phyloP scores from a whole-genome alignment of 768 basidiomycete species.

The Dentipellis sp. region DNA sequence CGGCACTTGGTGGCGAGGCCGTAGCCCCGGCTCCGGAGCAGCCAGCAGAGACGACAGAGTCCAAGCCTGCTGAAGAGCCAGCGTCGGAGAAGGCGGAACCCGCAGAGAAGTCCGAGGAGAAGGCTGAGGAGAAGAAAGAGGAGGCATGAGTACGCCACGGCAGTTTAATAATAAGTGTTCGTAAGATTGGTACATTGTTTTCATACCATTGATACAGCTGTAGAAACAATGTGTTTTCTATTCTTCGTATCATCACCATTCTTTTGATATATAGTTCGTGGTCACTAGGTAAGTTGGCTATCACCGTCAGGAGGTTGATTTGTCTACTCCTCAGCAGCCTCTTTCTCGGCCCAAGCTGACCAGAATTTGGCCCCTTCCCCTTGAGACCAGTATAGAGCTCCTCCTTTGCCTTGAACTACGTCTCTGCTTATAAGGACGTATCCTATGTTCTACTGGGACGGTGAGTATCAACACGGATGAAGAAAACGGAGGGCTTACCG shows the following conservation, averaged over 20 bases:
- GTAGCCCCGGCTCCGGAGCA: conserved; percentile 20
- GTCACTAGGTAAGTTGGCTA: background rate
- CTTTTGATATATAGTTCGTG: background rate
- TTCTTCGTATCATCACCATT: conserved; percentile 4
- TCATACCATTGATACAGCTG: background rate
- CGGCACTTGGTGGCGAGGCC: conserved; percentile 16
- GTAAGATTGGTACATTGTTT: background rate
- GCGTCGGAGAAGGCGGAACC: conserved; percentile 22
- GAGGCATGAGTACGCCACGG: conserved; percentile 11
- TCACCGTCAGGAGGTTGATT: background rate
- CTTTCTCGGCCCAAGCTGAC: conserved; percentile 70
- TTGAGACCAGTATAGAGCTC: conserved; percentile 69
- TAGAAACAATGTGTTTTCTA: background rate
- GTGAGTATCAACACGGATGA: background rate
- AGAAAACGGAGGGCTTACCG: conserved; percentile 34
- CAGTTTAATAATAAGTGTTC: conserved; percentile 7
- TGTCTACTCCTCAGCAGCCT: conserved; percentile 19
- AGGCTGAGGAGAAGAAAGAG: conserved; percentile 27
- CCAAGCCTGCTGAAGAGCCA: conserved; percentile 17
- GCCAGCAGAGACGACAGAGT: conserved; percentile 5
- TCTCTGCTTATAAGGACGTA: conserved; percentile 76
- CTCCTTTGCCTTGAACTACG: conserved; percentile 53
- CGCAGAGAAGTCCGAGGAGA: conserved; percentile 19
- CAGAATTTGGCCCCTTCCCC: conserved; percentile 62
- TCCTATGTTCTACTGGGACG: conserved; percentile 48